A percentile compares a stretch with the other conserved stretches of the same genome.
Evolutionary conservation across 202 grass and related monocot genomes (phyloP).

Genomic region (Digitaria exilis): DNA sequence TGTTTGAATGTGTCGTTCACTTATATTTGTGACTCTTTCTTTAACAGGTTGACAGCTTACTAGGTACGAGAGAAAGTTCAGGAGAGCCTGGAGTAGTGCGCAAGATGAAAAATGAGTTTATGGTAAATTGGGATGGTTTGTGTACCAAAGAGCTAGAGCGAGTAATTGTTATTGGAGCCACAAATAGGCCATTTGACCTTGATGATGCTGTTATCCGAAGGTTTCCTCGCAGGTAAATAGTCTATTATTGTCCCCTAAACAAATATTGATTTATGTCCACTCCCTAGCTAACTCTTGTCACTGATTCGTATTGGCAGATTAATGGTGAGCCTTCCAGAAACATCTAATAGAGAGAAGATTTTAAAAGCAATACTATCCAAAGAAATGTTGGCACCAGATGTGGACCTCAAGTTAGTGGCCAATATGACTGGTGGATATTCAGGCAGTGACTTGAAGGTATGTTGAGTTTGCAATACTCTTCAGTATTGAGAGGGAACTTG

Average conservation of each 20-base stretch:
- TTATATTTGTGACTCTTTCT: background rate
- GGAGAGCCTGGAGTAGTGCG: conserved; percentile 61
- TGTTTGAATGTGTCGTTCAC: background rate
- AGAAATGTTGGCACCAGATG: conserved; percentile 57
- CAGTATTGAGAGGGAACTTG: background rate
- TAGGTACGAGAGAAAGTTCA: conserved; percentile 61
- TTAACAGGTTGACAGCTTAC: conserved; percentile 74
- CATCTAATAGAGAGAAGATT: conserved; percentile 75
- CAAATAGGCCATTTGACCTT: conserved; percentile 85
- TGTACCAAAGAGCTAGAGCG: conserved; percentile 71
- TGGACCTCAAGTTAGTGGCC: conserved; percentile 61
- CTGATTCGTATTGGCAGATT: conserved; percentile 54
- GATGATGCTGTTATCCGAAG: conserved; percentile 86
- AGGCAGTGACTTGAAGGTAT: conserved; percentile 80
- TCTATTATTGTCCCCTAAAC: background rate
- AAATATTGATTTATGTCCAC: background rate
- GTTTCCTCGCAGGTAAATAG: conserved; percentile 83
- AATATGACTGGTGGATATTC: conserved; percentile 84
- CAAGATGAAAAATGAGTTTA: conserved; percentile 87
- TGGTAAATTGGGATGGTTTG: conserved; percentile 81
- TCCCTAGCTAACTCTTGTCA: conserved; percentile 23
- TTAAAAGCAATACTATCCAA: conserved; percentile 65
- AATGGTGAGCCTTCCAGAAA: conserved; percentile 83
- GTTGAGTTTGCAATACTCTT: background rate
- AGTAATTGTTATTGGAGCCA: conserved; percentile 76